A percentile compares a stretch with the other conserved stretches of the same genome.
These are phyloP conservation scores for Arthrobotrys entomopaga DNA, from an alignment of 2,329 filamentous ascomycete species.

Conservation along the genomic window DNA sequence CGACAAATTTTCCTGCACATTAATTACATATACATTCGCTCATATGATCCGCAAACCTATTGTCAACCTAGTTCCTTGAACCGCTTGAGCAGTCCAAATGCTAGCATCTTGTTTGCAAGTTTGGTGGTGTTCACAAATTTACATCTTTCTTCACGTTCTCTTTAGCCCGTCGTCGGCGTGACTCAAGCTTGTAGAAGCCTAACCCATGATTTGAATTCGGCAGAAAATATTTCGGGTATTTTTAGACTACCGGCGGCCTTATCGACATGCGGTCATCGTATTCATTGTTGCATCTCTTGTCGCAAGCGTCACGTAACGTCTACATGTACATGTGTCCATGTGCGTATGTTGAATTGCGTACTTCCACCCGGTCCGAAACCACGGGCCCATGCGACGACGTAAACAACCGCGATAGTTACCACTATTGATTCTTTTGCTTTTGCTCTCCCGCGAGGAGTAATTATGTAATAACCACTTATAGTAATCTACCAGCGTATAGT, in stretches of 20 bases:
- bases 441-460: constrained; percentile 1
- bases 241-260: constrained; percentile 26
- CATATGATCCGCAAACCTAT: constrained; percentile 37
- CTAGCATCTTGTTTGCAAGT: not conserved
- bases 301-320: constrained; percentile 27
- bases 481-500: no score
- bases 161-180: constrained; percentile 21
- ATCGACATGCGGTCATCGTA: constrained; percentile 19
- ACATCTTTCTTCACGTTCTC: not conserved
- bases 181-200: constrained; percentile 52
- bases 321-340: constrained; percentile 26
- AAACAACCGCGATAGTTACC: constrained; percentile 29
- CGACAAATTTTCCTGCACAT: constrained; percentile 13
- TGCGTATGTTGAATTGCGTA: constrained; percentile 52
- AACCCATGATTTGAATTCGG: constrained; percentile 42
- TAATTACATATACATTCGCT: constrained; percentile 30
- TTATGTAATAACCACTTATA: constrained; percentile 23
- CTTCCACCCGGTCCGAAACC: constrained; percentile 36
- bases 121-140: constrained; percentile 1
- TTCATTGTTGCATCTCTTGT: constrained; percentile 10
- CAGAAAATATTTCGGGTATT: constrained; percentile 30
- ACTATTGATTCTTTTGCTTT: constrained; percentile 13
- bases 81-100: constrained; percentile 29
- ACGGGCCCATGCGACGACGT: constrained; percentile 31
- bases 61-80: constrained; percentile 22